Evolutionary conservation across 2,329 filamentous ascomycete species (phyloP).

Genomic region (Microdochium paspali): DNA sequence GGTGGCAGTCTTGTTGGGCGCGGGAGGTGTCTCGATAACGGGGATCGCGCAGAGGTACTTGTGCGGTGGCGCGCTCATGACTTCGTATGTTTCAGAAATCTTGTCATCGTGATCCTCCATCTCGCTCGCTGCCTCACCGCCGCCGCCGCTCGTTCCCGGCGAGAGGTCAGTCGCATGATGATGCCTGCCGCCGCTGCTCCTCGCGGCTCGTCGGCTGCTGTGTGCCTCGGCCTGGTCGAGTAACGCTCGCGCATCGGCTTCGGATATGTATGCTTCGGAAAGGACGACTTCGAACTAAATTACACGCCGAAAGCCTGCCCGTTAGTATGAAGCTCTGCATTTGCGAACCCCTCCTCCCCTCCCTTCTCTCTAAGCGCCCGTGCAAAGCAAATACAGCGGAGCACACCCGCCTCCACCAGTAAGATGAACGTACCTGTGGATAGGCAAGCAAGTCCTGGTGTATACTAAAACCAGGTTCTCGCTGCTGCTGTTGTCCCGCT

Average conservation of each 20-base stretch:
- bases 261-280: constrained; percentile 61
- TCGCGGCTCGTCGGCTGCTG: constrained; percentile 15
- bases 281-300: constrained; percentile 72
- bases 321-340: too few relatives aligned
- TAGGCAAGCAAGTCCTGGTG: constrained; percentile 81
- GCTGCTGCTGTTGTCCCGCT: constrained; percentile 20
- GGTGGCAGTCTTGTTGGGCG: constrained; percentile 56
- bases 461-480: constrained; percentile 63
- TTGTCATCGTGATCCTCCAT: constrained; percentile 18
- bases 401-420: too few relatives aligned
- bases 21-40: constrained; percentile 45
- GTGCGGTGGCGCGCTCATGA: constrained; percentile 60
- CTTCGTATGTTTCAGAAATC: constrained; percentile 51
- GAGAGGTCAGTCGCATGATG: constrained; percentile 15
- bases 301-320: neutral
- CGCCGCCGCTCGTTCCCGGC: neutral
- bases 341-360: neutral
- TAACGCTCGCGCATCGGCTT: constrained; percentile 56
- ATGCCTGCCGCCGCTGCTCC: constrained; percentile 12
- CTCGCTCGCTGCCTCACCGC: constrained; percentile 8
- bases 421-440: constrained; percentile 56
- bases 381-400: too few relatives aligned
- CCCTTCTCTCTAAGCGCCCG: neutral
- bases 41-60: constrained; percentile 83
- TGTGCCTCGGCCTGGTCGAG: constrained; percentile 37